Evolutionary conservation across 2,329 filamentous ascomycete genomes (phyloP).

Genomic region (Diaporthe humulicola): DNA sequence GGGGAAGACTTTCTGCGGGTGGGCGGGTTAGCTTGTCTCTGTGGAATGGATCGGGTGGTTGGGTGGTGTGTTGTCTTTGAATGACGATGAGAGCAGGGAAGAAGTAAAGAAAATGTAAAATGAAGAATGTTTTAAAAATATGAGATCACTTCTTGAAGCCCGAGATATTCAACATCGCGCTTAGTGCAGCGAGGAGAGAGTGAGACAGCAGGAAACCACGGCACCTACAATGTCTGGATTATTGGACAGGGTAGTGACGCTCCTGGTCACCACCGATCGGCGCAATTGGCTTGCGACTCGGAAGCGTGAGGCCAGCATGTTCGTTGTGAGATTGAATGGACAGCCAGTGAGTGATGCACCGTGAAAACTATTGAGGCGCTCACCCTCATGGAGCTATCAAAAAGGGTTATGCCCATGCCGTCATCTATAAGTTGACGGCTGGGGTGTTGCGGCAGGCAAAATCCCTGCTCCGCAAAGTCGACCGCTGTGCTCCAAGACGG

Average conservation of each 20-base stretch:
- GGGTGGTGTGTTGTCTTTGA: neutral
- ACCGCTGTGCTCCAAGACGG: neutral
- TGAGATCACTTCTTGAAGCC: neutral
- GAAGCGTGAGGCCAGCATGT: slow-evolving; percentile 50
- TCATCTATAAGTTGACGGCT: slow-evolving; percentile 25
- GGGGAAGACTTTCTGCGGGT: slow-evolving; percentile 68
- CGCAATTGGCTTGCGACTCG: slow-evolving; percentile 44
- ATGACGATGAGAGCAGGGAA: neutral
- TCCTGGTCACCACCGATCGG: slow-evolving; percentile 46
- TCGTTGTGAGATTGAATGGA: neutral
- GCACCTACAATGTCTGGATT: slow-evolving; percentile 68
- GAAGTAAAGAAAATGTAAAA: neutral
- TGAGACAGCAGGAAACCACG: neutral
- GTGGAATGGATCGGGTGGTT: neutral
- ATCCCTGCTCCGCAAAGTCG: slow-evolving; percentile 19
- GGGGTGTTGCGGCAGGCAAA: slow-evolving; percentile 34
- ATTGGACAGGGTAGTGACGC: slow-evolving; percentile 60
- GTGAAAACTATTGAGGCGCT: neutral
- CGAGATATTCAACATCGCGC: neutral
- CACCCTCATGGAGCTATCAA: neutral
- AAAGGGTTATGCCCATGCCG: slow-evolving; percentile 33
- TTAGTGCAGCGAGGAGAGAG: neutral
- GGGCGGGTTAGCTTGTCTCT: slow-evolving; percentile 37
- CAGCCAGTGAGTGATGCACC: neutral
- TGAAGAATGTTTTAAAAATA: neutral